These are phyloP conservation scores for Poa annua DNA, from an alignment of 176 grass and related monocot genomes.

Conservation along the genomic window DNA sequence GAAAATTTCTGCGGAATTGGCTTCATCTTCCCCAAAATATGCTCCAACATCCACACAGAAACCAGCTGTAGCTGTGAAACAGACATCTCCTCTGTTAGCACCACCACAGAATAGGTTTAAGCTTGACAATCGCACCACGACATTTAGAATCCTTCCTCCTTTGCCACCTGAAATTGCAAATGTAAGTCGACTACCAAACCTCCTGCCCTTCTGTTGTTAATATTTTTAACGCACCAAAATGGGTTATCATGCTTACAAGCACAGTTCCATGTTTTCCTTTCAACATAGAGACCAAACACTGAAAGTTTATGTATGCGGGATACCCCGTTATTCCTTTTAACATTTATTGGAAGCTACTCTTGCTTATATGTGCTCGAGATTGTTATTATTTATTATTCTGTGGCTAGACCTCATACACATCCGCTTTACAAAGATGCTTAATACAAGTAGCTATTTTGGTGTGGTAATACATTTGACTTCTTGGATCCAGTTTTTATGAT, in stretches of 20 bases:
- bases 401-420: background rate
- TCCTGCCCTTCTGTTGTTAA: constrained; percentile 9
- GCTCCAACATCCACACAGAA: constrained; percentile 47
- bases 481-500: background rate
- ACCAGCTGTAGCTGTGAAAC: constrained; percentile 46
- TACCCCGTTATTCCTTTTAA: constrained; percentile 32
- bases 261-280: constrained; percentile 15
- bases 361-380: background rate
- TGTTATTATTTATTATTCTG: constrained; percentile 6
- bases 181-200: constrained; percentile 55
- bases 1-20: constrained; percentile 52
- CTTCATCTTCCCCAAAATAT: constrained; percentile 52
- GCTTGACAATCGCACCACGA: constrained; percentile 80
- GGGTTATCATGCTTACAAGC: background rate
- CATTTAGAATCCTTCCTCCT: constrained; percentile 91
- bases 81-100: constrained; percentile 41
- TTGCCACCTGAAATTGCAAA: constrained; percentile 79
- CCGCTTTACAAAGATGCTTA: constrained; percentile 17
- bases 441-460: constrained; percentile 6
- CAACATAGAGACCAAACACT: constrained; percentile 9
- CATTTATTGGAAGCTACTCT: constrained; percentile 21
- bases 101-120: constrained; percentile 61
- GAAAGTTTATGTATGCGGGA: constrained; percentile 17
- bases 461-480: constrained; percentile 1
- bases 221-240: constrained; percentile 26